Evolutionary conservation across 2,329 filamentous ascomycete genomes (phyloP), one percentile per base, ranked within the genome.

Genomic region (Mycocentrospora acerina): DNA sequence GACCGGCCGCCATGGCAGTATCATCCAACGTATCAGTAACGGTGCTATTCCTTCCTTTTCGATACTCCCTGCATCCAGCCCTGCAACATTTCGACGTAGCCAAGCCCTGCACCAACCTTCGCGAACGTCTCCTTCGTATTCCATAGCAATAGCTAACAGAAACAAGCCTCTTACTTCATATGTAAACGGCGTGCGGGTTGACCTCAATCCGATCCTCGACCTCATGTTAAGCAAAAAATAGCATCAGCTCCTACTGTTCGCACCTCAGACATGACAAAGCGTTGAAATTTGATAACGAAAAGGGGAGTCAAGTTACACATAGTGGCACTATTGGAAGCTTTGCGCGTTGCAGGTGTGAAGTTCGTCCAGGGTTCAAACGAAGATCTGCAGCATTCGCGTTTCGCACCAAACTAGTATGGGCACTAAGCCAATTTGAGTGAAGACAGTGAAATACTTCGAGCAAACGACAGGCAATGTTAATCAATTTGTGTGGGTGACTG

Each of bases 21-120:
- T 48, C 48, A 47, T 22, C 19, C 35, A 37, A 33, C 35, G 51
- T 56, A 47, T 56, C 48, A 55, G 17, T 29, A 16, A 35, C 19
- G 11, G 33, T 37, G 29, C 33, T 34, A 40, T 22, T 31, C 35
- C 42, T 40, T 41, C 41, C 46, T 35, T 39, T 30, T 22, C 28
- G 35, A 38, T 36, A 29, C 33, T 43, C 55, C 53, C 53, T 59
- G 53, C 44, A 39, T 34, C 33, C 33, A 42, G 35, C 34, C 47
- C 40, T 39, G 43, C 46, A 45, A 46, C 40, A 38, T 35, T 24
- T 35, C 35, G 40, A 40, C 43, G 44, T 51, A 45, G 53, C 53
- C 53, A 58, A 57, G 51, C 42, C 24, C 39, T 29, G 35, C 48
- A 36, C 46, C 49, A 52, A 48, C 22, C 32, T 44, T 48, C 42